Base-by-base conservation (phyloP, 2,329 filamentous ascomycete species). In the Fusarium oligoseptatum region DNA sequence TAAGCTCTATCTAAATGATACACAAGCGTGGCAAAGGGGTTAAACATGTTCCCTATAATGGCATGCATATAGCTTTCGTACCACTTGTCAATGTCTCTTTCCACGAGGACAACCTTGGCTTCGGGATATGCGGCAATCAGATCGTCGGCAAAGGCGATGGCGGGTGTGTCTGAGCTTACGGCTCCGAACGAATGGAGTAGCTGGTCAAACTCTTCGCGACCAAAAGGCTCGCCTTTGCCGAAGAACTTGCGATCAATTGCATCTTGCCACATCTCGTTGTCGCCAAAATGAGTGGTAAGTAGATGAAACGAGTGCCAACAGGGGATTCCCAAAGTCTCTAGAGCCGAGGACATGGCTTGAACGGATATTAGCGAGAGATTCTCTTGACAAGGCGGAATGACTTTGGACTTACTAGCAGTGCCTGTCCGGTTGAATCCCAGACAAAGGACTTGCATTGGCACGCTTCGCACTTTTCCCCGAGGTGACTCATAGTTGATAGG, bases 81-180 rank as follows among this genome's bases (percentile, higher is more conserved):
- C 67, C 64, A 70, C 1, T 22, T 7, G 2, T 67, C 64, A 15
- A 67, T 67, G 3, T 70, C 32, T 8, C 58, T 57, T 11, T 70
- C 64, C 4, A 67, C 41, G 2, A 70, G 64, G 17, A 67, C 32
- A 17, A 70, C 64, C 14, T 67, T 63, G 20, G 67, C 67, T 15
- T 70, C 64, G 10, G 67, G 67, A 55, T 70, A 67, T 2, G 67
- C 67, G 7, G 39, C 52, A 27, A 70, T 64, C 36, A 70, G 43
- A 22, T 70, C 64, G 2, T 60, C 58, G 1, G 64, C 67, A 27
- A 67, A 70, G 37, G 82, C 74, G 29, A 77, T 80, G 4, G 81
- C 80, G 1, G 85, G 85, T 2, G 81, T 74, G 67, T 87, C 85
- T 12, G 73, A 76, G 6, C 84, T 85, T 12, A 83, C 81, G 17